Base-by-base conservation (phyloP, 2,329 filamentous ascomycete species). In the Monosporascus sp. region DNA sequence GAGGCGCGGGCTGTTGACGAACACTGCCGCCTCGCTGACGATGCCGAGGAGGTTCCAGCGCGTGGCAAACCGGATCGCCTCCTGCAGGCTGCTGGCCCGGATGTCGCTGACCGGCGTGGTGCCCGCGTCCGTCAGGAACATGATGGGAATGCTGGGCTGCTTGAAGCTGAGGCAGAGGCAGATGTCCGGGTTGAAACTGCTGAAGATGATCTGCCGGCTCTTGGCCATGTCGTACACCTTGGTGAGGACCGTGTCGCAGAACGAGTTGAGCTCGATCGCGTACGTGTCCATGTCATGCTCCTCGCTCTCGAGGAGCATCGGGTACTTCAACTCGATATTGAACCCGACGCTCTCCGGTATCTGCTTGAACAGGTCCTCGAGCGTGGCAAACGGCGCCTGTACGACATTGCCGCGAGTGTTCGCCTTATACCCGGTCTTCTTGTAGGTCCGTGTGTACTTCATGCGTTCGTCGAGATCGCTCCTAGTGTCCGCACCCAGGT, bases 311-410 rank as follows among this genome's bases (percentile, higher is more conserved):
- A 93, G 88, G 43, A 99, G 82, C 92, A 97, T 97, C 5, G 94
- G 94, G 68, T 99, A 99, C 73, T 99, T 97, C 81, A 99, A 89
- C 75, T 99, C 94, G 62, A 99, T 96, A 72, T 99, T 97, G 80
- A 99, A 99, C 15, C 94, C 92, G 22, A 96, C 88, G 15, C 83
- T 79, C 58, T 88, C 81, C 0, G 91, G 91, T 0, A 99, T 75
- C 66, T 92, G 87, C 63, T 83, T 82, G 74, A 99, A 97, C 68
- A 97, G 85, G 57, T 97, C 91, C 70, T 97, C 91, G 5, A 99
- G 78, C 0, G 94, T 99, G 7, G 93, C 92, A 72, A 99, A 99
- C 0, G 93, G 91, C 0, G 89, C 91, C 69, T 97, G 93, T 64
- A 99, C 97, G 64, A 95, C 95, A 67, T 91, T 91, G 50, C 93